Conservation (phyloP, 305 asterid genomes). For the Solanum hybrid region DNA sequence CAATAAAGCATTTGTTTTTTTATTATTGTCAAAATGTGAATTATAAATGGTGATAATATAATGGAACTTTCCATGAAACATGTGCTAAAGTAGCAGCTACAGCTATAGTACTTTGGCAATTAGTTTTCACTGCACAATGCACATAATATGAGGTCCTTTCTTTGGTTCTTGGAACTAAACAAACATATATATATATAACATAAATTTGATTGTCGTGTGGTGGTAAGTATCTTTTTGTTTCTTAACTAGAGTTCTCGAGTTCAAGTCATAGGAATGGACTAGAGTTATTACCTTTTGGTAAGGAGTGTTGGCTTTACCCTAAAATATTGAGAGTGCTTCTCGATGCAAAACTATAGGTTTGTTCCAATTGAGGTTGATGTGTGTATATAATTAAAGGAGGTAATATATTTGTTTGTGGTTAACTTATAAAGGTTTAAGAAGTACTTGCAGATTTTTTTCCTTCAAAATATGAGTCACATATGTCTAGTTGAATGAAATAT, state of each 20-base stretch:
- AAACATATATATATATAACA: not conserved
- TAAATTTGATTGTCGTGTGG: not conserved
- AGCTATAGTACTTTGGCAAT: not conserved
- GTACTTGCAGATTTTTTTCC: not conserved
- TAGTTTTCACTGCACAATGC: not conserved
- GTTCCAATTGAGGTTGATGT: not conserved
- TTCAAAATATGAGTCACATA: not conserved
- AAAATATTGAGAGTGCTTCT: not conserved
- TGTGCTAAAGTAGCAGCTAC: not conserved
- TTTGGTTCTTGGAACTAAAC: not conserved
- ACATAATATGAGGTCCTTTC: not conserved
- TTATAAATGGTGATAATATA: not conserved
- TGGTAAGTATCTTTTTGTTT: not conserved
- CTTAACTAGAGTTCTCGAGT: not conserved
- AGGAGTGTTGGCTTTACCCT: not conserved
- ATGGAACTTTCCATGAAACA: conserved; percentile 3
- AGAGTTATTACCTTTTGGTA: not conserved
- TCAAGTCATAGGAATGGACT: not conserved
- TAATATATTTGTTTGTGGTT: not conserved
- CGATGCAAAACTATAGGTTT: not conserved
- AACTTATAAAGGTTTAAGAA: not conserved
- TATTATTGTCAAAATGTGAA: not conserved
- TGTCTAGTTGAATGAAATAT: not conserved
- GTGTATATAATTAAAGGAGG: not conserved
- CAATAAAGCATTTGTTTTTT: not conserved